A percentile compares a stretch with the other conserved stretches of the same genome.
phyloP scores from a whole-genome alignment of 768 basidiomycete species.

The Roridomyces roridus region DNA sequence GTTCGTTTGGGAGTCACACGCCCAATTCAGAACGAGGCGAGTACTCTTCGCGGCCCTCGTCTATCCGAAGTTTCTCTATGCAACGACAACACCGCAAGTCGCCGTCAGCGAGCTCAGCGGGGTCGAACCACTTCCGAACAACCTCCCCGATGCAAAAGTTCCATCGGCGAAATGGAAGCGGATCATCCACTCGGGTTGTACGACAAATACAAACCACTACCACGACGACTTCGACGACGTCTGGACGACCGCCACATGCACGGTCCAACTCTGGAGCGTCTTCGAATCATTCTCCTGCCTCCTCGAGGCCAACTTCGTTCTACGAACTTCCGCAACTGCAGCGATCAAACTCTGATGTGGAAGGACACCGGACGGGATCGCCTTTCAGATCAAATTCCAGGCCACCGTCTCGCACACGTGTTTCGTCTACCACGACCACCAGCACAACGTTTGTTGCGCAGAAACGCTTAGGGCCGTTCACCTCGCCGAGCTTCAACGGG shows the following conservation, averaged over 20 bases:
- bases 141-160: constrained; percentile 82
- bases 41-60: constrained; percentile 80
- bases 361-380: constrained; percentile 66
- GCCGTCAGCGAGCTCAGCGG: constrained; percentile 78
- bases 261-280: constrained; percentile 82
- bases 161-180: constrained; percentile 81
- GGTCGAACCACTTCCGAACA: constrained; percentile 68
- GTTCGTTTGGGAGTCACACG: constrained; percentile 81
- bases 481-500: constrained; percentile 44
- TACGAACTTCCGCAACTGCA: constrained; percentile 54
- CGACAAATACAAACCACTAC: constrained; percentile 58
- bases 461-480: constrained; percentile 78
- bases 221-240: constrained; percentile 24
- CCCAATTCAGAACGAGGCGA: constrained; percentile 89
- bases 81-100: constrained; percentile 74
- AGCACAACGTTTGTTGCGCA: constrained; percentile 80
- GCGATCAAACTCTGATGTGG: constrained; percentile 59
- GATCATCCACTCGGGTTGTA: constrained; percentile 83
- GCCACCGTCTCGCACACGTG: constrained; percentile 53
- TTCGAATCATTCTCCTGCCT: constrained; percentile 76
- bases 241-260: constrained; percentile 55
- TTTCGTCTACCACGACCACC: constrained; percentile 35
- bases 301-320: constrained; percentile 79
- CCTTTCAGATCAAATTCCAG: constrained; percentile 62
- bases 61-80: constrained; percentile 78